Evolutionary conservation across 768 basidiomycete species (phyloP).

Genomic region (Piloderma croceum): DNA sequence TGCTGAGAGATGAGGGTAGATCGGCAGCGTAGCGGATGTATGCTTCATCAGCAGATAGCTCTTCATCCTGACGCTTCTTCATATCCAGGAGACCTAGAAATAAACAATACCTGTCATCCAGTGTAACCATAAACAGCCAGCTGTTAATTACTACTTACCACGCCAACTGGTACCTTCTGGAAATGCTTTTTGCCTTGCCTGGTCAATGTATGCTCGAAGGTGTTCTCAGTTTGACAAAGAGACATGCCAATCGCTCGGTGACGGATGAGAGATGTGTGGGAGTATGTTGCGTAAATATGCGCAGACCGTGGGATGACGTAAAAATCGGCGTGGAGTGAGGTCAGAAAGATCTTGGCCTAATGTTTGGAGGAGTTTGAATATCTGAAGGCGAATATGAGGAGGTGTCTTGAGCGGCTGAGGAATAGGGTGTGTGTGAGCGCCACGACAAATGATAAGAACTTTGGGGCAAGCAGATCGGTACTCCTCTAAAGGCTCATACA

Average conservation of each 20-base stretch:
- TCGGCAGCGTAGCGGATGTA: no score
- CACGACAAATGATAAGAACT: conserved; percentile 11
- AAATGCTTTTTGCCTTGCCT: conserved; percentile 5
- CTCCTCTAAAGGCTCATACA: conserved; percentile 13
- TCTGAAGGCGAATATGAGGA: neutral
- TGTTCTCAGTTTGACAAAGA: conserved; percentile 22
- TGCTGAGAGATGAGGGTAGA: no score
- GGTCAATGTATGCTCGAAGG: conserved; percentile 12
- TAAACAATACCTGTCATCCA: no score
- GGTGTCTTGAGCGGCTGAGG: conserved; percentile 18
- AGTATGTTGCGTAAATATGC: conserved; percentile 7
- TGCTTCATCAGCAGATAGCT: conserved; percentile 7
- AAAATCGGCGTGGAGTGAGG: conserved; percentile 14
- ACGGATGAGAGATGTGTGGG: conserved; percentile 6
- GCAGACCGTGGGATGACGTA: conserved; percentile 11
- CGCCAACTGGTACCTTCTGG: conserved; percentile 20
- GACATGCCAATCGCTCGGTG: conserved; percentile 18
- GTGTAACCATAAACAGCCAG: no score
- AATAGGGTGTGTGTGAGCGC: conserved; percentile 18
- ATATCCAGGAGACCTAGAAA: conserved; percentile 11
- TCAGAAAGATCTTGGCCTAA: conserved; percentile 15
- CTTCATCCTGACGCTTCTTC: conserved; percentile 9
- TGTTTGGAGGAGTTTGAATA: conserved; percentile 6
- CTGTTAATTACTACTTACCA: conserved; percentile 14
- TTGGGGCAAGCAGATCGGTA: conserved; percentile 12